Percentiles rank a stretch among this genome's conserved stretches.
Conservation (phyloP, 441 rosid species). For the Rhodomyrtus psidioides region DNA sequence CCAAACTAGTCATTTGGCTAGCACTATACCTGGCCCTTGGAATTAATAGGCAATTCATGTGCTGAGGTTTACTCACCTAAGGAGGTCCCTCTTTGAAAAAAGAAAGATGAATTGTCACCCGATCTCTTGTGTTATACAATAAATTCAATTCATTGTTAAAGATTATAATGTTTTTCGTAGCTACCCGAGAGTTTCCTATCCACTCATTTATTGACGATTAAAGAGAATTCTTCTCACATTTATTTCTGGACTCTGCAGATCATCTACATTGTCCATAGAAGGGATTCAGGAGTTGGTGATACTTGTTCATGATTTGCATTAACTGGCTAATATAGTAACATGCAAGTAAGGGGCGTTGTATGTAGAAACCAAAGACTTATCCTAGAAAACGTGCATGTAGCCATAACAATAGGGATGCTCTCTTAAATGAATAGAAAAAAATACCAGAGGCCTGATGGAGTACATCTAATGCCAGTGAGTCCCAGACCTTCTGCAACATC, state of each 20-base stretch:
- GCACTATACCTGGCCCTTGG: background rate
- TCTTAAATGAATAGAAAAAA: background rate
- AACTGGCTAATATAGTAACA: background rate
- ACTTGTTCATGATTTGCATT: background rate
- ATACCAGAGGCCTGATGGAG: constrained; percentile 92
- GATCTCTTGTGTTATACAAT: background rate
- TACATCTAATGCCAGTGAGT: constrained; percentile 65
- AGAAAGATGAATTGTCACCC: background rate
- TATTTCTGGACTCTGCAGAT: background rate
- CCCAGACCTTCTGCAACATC: constrained; percentile 59
- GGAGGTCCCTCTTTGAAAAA: background rate
- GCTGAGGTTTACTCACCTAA: background rate
- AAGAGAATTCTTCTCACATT: background rate
- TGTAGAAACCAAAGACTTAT: background rate
- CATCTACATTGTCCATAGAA: background rate
- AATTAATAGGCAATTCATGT: background rate
- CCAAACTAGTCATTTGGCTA: background rate
- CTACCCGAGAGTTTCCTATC: background rate
- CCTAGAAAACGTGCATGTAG: background rate
- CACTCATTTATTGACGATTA: background rate
- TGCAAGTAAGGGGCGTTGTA: background rate
- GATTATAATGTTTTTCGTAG: background rate
- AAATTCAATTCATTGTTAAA: background rate
- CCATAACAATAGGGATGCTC: background rate
- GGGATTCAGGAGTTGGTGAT: background rate